A percentile compares a stretch with the other conserved stretches of the same genome.
These are phyloP conservation scores for Rhododendron molle DNA, from an alignment of 148 eudicot genomes.

Conservation along the genomic window DNA sequence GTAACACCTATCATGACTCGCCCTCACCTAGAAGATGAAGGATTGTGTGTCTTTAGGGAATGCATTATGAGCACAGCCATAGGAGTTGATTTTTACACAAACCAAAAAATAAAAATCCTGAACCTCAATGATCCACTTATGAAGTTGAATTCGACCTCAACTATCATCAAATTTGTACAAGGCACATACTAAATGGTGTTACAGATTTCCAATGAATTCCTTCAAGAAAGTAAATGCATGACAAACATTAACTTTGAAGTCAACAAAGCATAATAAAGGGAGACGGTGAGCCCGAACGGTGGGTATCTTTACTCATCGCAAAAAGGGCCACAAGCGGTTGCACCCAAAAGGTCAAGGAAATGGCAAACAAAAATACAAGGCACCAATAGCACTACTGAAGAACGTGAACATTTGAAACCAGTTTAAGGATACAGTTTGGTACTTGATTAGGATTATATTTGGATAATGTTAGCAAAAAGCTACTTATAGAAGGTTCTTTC, in stretches of 20 bases:
- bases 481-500: neutral
- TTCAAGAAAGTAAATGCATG: neutral
- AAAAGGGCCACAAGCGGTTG: neutral
- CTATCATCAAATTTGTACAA: neutral
- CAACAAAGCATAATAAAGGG: neutral
- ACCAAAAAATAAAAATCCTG: neutral
- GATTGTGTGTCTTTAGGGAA: neutral
- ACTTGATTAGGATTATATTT: neutral
- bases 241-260: neutral
- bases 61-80: neutral
- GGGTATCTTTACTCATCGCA: neutral
- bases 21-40: neutral
- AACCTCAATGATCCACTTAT: neutral
- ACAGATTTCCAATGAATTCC: neutral
- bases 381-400: neutral
- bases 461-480: neutral
- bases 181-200: neutral
- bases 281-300: neutral
- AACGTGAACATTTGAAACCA: neutral
- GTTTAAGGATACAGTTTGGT: neutral
- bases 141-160: neutral
- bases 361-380: neutral
- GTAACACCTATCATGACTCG: neutral
- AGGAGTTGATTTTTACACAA: neutral
- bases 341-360: neutral